These are phyloP conservation scores for Trypanosoma brucei DNA, from an alignment of 208 protist genomes.

Conservation along the genomic window DNA sequence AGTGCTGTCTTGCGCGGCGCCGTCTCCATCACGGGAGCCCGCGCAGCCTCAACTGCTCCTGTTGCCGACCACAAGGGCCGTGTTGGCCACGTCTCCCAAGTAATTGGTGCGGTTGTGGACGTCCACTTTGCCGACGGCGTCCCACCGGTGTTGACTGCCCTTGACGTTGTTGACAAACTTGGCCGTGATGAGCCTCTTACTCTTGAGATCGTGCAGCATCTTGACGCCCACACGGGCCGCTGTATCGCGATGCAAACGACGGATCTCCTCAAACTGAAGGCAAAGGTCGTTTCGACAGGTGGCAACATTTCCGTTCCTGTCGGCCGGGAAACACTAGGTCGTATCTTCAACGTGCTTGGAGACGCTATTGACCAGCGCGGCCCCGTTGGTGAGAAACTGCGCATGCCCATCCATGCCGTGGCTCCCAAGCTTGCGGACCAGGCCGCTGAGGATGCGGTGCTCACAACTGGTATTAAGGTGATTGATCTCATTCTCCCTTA, in stretches of 20 bases:
- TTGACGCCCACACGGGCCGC: conserved; percentile 95
- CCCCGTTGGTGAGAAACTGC: conserved; percentile 88
- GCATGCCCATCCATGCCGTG: conserved; percentile 92
- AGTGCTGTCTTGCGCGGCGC: conserved; percentile 42
- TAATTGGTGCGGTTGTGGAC: conserved; percentile 98
- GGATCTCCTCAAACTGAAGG: conserved; percentile 95
- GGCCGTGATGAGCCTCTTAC: conserved; percentile 86
- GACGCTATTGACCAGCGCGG: conserved; percentile 97
- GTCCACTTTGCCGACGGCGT: conserved; percentile 95
- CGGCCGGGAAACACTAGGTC: conserved; percentile 92
- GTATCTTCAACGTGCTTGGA: conserved; percentile 99
- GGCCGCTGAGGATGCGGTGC: conserved; percentile 90
- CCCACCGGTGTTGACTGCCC: conserved; percentile 95
- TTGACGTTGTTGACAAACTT: conserved; percentile 89
- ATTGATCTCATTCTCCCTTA: conserved; percentile 98
- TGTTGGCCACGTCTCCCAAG: conserved; percentile 86
- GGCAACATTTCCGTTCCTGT: conserved; percentile 96
- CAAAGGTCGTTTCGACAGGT: conserved; percentile 92
- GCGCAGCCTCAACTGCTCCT: conserved; percentile 19
- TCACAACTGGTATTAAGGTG: conserved; percentile 98
- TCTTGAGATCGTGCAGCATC: conserved; percentile 96
- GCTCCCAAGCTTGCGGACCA: conserved; percentile 94
- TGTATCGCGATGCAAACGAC: conserved; percentile 98
- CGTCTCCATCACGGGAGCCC: conserved; percentile 20
- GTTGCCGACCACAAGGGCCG: conserved; percentile 76